Evolutionary conservation across 306 rosid genomes (phyloP).

Genomic region (Clitoria ternatea): DNA sequence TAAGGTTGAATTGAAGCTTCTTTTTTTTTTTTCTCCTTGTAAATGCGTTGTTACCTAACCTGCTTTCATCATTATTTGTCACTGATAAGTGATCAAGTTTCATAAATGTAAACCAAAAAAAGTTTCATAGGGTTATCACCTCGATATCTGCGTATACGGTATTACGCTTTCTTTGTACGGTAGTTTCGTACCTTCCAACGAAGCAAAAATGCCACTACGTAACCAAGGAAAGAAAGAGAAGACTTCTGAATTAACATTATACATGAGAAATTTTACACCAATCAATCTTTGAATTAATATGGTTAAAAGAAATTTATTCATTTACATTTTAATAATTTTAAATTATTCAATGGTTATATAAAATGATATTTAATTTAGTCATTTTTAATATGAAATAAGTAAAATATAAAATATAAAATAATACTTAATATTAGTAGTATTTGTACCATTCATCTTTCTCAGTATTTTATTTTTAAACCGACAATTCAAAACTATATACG

Average conservation of each 20-base stretch:
- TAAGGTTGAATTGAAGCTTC: constrained; percentile 20
- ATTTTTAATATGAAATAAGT: too few relatives aligned
- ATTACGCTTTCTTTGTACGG: constrained; percentile 3
- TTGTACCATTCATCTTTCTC: too few relatives aligned
- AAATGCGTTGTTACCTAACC: constrained; percentile 31
- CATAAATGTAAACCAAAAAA: background rate
- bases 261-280: background rate
- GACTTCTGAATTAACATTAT: background rate
- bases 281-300: too few relatives aligned
- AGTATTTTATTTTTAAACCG: too few relatives aligned
- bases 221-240: background rate
- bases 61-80: constrained; percentile 12
- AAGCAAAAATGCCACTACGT: background rate
- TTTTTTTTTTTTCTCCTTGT: background rate
- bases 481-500: too few relatives aligned
- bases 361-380: too few relatives aligned
- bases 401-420: too few relatives aligned
- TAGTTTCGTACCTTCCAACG: background rate
- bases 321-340: too few relatives aligned
- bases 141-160: background rate
- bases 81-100: constrained; percentile 5
- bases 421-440: too few relatives aligned
- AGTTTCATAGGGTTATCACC: constrained; percentile 16
- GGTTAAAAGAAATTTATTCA: too few relatives aligned
- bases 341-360: too few relatives aligned